Conservation (phyloP, 371 early-diverging fungal genomes). For the Apophysomyces elegans region DNA sequence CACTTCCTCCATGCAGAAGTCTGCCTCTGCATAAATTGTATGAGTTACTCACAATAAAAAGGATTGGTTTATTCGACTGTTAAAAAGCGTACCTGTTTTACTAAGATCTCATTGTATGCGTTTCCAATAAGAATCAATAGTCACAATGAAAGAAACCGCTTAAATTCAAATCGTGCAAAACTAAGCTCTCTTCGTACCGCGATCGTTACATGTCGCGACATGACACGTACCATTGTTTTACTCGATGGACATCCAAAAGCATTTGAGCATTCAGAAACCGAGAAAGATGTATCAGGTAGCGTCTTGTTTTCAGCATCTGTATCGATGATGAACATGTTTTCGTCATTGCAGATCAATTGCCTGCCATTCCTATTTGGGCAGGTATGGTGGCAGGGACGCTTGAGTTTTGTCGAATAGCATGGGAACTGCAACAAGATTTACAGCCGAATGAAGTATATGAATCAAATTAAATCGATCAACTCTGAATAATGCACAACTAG, state of each 20-base stretch:
- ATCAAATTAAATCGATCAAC: not conserved
- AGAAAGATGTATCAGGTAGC: not conserved
- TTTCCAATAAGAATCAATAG: too few relatives aligned
- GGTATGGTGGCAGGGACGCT: conserved; percentile 39
- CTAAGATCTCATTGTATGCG: too few relatives aligned
- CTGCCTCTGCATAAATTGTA: conserved; percentile 52
- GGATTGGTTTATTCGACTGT: conserved; percentile 1
- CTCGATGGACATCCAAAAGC: conserved; percentile 8
- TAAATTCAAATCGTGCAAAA: too few relatives aligned
- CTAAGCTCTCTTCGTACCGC: too few relatives aligned
- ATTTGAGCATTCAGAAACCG: not conserved
- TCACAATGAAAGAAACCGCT: too few relatives aligned
- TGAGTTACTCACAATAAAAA: conserved; percentile 12
- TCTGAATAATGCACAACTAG: conserved; percentile 3
- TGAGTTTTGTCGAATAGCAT: conserved; percentile 39
- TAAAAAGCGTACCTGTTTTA: not conserved
- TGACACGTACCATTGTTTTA: conserved; percentile 2
- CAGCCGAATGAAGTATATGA: not conserved
- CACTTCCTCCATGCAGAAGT: conserved; percentile 64
- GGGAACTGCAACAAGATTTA: conserved; percentile 23
- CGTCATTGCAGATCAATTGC: conserved; percentile 29
- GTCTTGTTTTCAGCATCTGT: not conserved
- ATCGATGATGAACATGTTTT: not conserved
- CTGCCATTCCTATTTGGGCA: conserved; percentile 40
- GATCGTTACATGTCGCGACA: not conserved